A percentile compares a stretch with the other conserved stretches of the same genome.
Evolutionary conservation across 805 yeast genomes (phyloP).

Genomic region (Candida chauliodis): DNA sequence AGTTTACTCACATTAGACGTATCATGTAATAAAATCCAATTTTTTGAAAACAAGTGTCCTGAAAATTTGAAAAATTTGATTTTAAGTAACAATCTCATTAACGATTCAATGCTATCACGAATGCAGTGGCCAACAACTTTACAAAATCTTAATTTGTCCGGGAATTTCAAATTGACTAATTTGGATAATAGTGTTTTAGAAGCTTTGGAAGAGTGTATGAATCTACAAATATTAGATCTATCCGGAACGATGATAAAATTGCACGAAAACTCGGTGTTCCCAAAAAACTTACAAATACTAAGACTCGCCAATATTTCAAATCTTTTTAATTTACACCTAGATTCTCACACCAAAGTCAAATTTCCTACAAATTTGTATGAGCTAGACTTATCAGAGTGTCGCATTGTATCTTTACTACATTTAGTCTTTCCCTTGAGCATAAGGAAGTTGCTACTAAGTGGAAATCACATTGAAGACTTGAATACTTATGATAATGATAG

Average conservation of each 20-base stretch:
- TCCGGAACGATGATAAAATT: background rate
- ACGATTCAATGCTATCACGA: background rate
- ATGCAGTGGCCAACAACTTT: conserved; percentile 12
- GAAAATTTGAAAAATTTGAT: conserved; percentile 6
- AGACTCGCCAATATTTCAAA: background rate
- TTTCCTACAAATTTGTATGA: conserved; percentile 26
- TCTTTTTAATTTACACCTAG: background rate
- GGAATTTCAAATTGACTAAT: conserved; percentile 4
- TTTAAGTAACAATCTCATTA: conserved; percentile 8
- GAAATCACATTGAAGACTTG: conserved; percentile 21
- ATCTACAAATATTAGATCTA: background rate
- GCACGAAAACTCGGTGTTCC: background rate
- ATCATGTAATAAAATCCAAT: conserved; percentile 18
- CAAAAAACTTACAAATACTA: background rate
- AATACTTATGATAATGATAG: conserved; percentile 14
- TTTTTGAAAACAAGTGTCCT: conserved; percentile 6
- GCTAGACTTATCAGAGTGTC: conserved; percentile 24
- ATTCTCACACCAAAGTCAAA: conserved; percentile 1
- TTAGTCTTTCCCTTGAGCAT: conserved; percentile 23
- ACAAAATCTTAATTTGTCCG: conserved; percentile 10
- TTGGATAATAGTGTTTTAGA: background rate
- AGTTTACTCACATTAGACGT: conserved; percentile 22
- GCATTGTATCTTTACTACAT: conserved; percentile 14
- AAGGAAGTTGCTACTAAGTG: conserved; percentile 19
- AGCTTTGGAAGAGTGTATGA: background rate